A percentile compares a stretch with the other conserved stretches of the same genome.
These are phyloP conservation scores for Claviceps africana DNA, from an alignment of 2,329 filamentous ascomycete genomes.

Conservation along the genomic window DNA sequence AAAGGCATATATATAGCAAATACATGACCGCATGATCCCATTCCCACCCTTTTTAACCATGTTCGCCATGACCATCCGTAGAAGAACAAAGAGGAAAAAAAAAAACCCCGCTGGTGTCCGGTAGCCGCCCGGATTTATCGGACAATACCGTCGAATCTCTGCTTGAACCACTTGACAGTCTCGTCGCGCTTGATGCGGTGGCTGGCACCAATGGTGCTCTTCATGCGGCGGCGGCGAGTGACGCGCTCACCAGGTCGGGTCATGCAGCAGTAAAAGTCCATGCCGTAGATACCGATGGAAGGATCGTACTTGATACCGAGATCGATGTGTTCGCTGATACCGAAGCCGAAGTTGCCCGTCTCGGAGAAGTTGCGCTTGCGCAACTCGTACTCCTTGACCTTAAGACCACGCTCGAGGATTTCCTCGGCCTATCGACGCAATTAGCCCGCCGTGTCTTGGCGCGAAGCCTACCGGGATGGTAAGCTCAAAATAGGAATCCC, in stretches of 20 bases:
- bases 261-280: slow-evolving; percentile 99
- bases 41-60: slow-evolving; percentile 19
- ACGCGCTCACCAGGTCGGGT: slow-evolving; percentile 97
- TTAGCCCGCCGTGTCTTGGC: slow-evolving; percentile 12
- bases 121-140: slow-evolving; percentile 49
- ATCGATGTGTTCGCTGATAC: slow-evolving; percentile 99
- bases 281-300: slow-evolving; percentile 96
- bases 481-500: background rate
- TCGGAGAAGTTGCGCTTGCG: slow-evolving; percentile 99
- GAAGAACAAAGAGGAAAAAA: slow-evolving; percentile 16
- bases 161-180: slow-evolving; percentile 92
- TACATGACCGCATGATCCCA: slow-evolving; percentile 22
- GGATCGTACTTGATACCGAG: slow-evolving; percentile 99
- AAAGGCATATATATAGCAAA: slow-evolving; percentile 27
- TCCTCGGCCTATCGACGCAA: slow-evolving; percentile 63
- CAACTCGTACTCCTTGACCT: slow-evolving; percentile 99
- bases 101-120: background rate
- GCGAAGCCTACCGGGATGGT: background rate
- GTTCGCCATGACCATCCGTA: slow-evolving; percentile 27
- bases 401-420: slow-evolving; percentile 99
- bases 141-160: slow-evolving; percentile 94
- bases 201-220: slow-evolving; percentile 70
- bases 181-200: slow-evolving; percentile 92
- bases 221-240: slow-evolving; percentile 81
- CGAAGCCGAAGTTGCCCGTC: slow-evolving; percentile 99